Evolutionary conservation across 1,139 yeast genomes (phyloP), one percentile per base, ranked within the genome.

Genomic region (Suhomyces bribrorum): DNA sequence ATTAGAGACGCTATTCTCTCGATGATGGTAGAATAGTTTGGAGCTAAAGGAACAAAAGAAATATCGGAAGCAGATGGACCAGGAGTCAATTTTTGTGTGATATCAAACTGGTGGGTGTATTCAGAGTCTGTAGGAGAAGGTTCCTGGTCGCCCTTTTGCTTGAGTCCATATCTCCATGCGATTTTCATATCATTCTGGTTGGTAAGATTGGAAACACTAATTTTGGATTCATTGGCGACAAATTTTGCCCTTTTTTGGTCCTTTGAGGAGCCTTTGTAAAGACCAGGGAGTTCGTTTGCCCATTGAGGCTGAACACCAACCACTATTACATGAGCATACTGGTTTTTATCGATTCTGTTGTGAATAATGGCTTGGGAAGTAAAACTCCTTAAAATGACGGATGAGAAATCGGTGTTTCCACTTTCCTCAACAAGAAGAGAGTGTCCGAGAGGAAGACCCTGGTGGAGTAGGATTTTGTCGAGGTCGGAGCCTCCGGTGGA

Each of bases 321-420:
- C 2, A 85, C 84, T 16, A 88, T 71, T 16, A 83, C 73, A 59
- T 83, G 90, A 2, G 85, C 75, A 42, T 73, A 67, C 11, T 59
- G 57, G 5, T 54, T 59, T 31, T 54, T 60, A 22, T 62, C 71
- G 6, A 76, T 43, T 44, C 96, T 66, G 50, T 77, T 76, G 40
- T 90, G 96, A 2, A 80, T 55, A 3, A 89, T 65, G 9, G 97
- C 96, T 56, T 87, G 95, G 0, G 95, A 75, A 1, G 87, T 82
- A 67, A 82, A 86, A 3, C 81, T 70, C 46, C 92, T 78, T 26
- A 83, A 59, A 27, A 92, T 51, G 9, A 86, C 81, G n/a, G 89
- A 76, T 3, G 86, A 75, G 57, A 89, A 92, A 55, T 92, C 97
- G 0, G 98, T 90, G 12, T 94, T 83, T 0, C 96, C 95, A 11